Conservation (phyloP, 352 stramenopile genomes). For the Phytophthora rubi region DNA sequence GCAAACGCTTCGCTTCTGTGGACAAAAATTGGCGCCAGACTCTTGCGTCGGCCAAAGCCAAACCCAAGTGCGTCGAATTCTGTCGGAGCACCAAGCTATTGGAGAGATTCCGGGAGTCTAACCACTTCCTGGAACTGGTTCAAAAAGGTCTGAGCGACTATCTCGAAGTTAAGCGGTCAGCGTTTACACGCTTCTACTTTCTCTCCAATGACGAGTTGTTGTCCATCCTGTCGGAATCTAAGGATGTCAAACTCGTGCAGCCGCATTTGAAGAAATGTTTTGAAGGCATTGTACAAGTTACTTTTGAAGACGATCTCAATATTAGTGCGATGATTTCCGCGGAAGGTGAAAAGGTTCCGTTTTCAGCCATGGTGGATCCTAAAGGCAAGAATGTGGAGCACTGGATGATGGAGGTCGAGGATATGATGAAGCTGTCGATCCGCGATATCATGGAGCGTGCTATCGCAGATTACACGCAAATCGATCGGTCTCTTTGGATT, state of each 20-base stretch:
- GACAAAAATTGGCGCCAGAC: conserved; percentile 97
- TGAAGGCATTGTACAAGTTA: conserved; percentile 92
- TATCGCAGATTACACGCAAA: conserved; percentile 90
- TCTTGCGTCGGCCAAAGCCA: conserved; percentile 84
- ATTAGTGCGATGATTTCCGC: conserved; percentile 94
- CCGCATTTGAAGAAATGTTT: conserved; percentile 96
- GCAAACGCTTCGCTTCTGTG: conserved; percentile 94
- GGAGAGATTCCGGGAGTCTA: conserved; percentile 94
- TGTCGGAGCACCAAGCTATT: conserved; percentile 93
- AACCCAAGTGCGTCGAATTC: conserved; percentile 93
- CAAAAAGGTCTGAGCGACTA: conserved; percentile 94
- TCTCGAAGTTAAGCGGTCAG: conserved; percentile 92
- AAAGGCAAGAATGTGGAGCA: conserved; percentile 93
- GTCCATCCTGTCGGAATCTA: conserved; percentile 93
- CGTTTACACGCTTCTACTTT: conserved; percentile 95
- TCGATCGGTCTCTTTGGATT: conserved; percentile 91
- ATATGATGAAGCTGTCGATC: conserved; percentile 93
- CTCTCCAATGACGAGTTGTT: conserved; percentile 95
- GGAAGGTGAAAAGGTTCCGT: conserved; percentile 89
- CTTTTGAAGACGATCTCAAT: conserved; percentile 87
- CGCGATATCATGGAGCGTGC: conserved; percentile 88
- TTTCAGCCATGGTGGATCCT: conserved; percentile 86
- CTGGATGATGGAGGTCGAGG: conserved; percentile 95
- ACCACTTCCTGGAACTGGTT: conserved; percentile 93
- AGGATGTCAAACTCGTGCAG: conserved; percentile 93